Evolutionary conservation across 164 flowering plant species (phyloP), one percentile per base, ranked within the genome.

Genomic region (Dillenia turbinata): DNA sequence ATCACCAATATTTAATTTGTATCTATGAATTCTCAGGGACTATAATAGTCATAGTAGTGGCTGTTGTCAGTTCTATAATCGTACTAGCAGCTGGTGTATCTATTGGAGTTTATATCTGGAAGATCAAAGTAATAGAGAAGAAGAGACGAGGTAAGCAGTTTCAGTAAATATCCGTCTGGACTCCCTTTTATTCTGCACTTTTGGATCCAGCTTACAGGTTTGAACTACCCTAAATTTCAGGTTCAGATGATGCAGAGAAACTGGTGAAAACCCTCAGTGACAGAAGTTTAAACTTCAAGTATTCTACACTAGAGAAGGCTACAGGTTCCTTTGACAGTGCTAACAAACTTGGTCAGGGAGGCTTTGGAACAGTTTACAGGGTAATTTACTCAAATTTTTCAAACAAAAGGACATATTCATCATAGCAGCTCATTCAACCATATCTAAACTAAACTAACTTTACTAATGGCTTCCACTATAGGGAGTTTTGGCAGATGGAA

Each of bases 141-240:
- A 92, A 81, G 72, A 74, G 98, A 75, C 76, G 73, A 85, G 95
- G 98, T 92, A 81, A 54, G 47, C 56, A 49, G 49, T 60, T 33
- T 16, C 45, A 10, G 17, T 0, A 24, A 19, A 19, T 19, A 19
- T 19, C 22, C 22, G 1, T 19, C 22, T 19, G 22, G 1, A 19
- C 22, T 1, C 22, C 22, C 22, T 19, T 19, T 19, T 19, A 19
- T 19, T 19, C 22, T 19, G 22, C 22, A 19, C 22, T 19, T 19
- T 19, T 19, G 22, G 1, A 19, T 19, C 22, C 22, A 19, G 22
- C 22, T 19, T 19, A 19, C 1, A 19, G 22, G 22, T 19, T 19
- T 19, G 22, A 19, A 19, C 22, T 19, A 19, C 22, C 22, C 22
- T 19, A 22, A 19, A 52, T 50, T 52, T 49, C 69, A 90, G 96